Conservation (phyloP, 129 eudicot genomes). For the Erigeron canadensis region DNA sequence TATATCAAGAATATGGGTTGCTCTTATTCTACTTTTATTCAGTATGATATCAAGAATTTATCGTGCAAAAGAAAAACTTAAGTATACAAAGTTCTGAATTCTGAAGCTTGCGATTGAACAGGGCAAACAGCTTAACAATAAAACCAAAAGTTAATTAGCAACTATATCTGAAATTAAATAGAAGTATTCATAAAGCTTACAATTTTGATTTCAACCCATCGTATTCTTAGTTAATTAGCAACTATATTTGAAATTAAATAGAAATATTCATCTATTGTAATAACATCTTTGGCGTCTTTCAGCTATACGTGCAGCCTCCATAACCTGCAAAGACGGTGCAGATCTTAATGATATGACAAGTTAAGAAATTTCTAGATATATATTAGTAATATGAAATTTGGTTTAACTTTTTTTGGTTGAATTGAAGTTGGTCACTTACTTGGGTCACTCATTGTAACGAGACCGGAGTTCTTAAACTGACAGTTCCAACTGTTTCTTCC, state of each 20-base stretch:
- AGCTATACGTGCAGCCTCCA: constrained; percentile 50
- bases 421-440: constrained; percentile 43
- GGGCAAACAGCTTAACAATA: background rate
- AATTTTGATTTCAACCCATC: background rate
- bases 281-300: constrained; percentile 20
- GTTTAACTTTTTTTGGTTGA: background rate
- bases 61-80: too few relatives aligned
- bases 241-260: background rate
- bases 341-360: background rate
- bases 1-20: too few relatives aligned
- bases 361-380: background rate
- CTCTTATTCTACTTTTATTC: too few relatives aligned
- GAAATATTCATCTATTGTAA: background rate
- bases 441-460: constrained; percentile 59
- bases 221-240: background rate
- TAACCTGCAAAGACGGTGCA: constrained; percentile 48
- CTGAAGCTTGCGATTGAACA: background rate
- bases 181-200: constrained; percentile 6
- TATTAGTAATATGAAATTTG: background rate
- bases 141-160: background rate
- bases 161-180: too few relatives aligned
- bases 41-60: too few relatives aligned
- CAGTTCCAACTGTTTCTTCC: constrained; percentile 74
- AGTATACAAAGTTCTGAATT: background rate
- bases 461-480: constrained; percentile 57